Evolutionary conservation across 1,139 yeast species (phyloP).

Genomic region (Pneumocystis oryctolagi): DNA sequence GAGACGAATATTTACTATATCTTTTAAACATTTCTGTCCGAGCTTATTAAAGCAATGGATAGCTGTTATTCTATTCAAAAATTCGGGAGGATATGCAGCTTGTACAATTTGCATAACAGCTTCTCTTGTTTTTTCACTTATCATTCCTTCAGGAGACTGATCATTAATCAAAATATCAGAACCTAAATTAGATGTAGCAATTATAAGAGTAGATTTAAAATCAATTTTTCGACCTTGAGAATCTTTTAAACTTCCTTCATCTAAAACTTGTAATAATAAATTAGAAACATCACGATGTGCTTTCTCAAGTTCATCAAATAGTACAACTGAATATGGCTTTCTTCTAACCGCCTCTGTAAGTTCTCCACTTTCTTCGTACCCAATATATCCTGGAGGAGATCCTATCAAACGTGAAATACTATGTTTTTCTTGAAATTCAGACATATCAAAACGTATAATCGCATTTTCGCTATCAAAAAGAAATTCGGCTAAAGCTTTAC

Average conservation of each 20-base stretch:
- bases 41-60: slow-evolving; percentile 77
- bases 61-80: slow-evolving; percentile 84
- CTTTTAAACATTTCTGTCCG: slow-evolving; percentile 54
- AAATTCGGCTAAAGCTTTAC: slow-evolving; percentile 82
- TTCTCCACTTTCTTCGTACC: slow-evolving; percentile 87
- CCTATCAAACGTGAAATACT: slow-evolving; percentile 82
- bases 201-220: slow-evolving; percentile 83
- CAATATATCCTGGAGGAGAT: slow-evolving; percentile 96
- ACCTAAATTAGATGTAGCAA: slow-evolving; percentile 95
- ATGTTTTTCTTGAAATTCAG: slow-evolving; percentile 92
- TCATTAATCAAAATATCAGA: slow-evolving; percentile 72
- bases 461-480: slow-evolving; percentile 76
- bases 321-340: slow-evolving; percentile 81
- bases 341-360: slow-evolving; percentile 90
- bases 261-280: slow-evolving; percentile 74
- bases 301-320: slow-evolving; percentile 92
- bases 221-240: slow-evolving; percentile 89
- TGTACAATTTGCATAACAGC: slow-evolving; percentile 55
- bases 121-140: slow-evolving; percentile 33
- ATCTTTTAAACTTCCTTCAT: slow-evolving; percentile 88
- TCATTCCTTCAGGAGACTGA: slow-evolving; percentile 32
- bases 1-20: slow-evolving; percentile 71
- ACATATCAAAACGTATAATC: slow-evolving; percentile 87
- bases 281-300: slow-evolving; percentile 92
- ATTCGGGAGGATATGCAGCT: slow-evolving; percentile 76